A percentile compares a stretch with the other conserved stretches of the same genome.
phyloP scores from a whole-genome alignment of 2,329 filamentous ascomycete genomes.

The Penicillium hordei region DNA sequence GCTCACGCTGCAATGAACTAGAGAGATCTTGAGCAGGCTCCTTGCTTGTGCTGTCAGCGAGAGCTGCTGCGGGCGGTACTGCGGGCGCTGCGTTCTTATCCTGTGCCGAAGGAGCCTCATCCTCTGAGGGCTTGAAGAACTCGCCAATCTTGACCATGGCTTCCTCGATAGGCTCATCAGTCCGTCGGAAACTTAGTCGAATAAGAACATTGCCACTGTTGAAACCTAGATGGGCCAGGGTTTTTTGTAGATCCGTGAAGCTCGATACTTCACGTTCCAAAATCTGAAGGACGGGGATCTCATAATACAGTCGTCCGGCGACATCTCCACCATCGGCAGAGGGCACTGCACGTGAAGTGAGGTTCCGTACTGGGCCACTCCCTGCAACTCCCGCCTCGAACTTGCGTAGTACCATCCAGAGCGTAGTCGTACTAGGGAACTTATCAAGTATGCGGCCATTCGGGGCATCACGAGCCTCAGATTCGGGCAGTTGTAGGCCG shows the following conservation, averaged over 20 bases:
- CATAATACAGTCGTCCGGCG: conserved; percentile 80
- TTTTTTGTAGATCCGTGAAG: conserved; percentile 84
- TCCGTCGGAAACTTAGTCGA: conserved; percentile 72
- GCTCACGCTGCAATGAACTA: not conserved
- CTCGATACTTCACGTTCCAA: conserved; percentile 76
- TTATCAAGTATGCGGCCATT: conserved; percentile 75
- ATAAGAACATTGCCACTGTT: conserved; percentile 80
- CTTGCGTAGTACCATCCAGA: conserved; percentile 88
- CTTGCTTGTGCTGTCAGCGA: not conserved
- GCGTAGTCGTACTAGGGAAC: conserved; percentile 79
- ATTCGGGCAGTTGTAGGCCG: conserved; percentile 78
- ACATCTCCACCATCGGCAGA: conserved; percentile 52
- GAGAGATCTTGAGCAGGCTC: conserved; percentile 7
- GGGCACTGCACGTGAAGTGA: conserved; percentile 80
- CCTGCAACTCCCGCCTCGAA: conserved; percentile 77
- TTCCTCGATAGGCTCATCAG: conserved; percentile 75
- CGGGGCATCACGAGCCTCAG: conserved; percentile 63
- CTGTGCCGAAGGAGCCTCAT: conserved; percentile 32
- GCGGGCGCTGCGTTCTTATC: conserved; percentile 5
- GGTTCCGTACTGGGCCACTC: conserved; percentile 65
- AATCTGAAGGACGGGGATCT: conserved; percentile 79
- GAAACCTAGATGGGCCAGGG: conserved; percentile 79
- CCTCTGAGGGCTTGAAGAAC: conserved; percentile 62
- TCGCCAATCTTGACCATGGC: conserved; percentile 78
- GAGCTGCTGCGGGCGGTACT: conserved; percentile 8